phyloP scores from a whole-genome alignment of 805 yeast genomes.

The Peterozyma toletana region DNA sequence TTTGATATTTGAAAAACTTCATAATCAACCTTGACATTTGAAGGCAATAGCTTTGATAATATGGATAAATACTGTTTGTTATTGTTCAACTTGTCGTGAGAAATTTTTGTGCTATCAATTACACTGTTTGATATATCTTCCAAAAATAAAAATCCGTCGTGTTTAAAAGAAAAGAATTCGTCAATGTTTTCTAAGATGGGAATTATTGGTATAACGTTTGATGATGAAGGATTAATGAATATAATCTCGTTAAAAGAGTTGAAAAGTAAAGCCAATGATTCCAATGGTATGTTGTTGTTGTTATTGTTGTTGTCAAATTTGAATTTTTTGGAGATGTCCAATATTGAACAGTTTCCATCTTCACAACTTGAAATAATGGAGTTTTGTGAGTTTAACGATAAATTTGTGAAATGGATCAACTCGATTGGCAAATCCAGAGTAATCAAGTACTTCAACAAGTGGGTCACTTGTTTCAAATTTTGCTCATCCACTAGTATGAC shows the following conservation, averaged over 20 bases:
- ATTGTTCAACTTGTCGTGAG: constrained; percentile 2
- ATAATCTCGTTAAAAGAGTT: constrained; percentile 29
- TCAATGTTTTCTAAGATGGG: constrained; percentile 13
- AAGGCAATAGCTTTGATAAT: constrained; percentile 39
- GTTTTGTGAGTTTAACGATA: constrained; percentile 18
- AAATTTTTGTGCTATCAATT: constrained; percentile 41
- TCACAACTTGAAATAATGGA: constrained; percentile 18
- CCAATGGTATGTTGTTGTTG: constrained; percentile 26
- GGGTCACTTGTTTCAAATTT: too few relatives aligned
- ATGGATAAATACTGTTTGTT: constrained; percentile 30
- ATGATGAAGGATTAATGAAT: constrained; percentile 20
- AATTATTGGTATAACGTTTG: too few relatives aligned
- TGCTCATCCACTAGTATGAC: constrained; percentile 3
- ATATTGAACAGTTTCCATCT: constrained; percentile 7
- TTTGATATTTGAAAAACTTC: constrained; percentile 28
- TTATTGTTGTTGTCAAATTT: constrained; percentile 14
- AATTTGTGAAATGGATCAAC: constrained; percentile 15
- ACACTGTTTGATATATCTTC: constrained; percentile 27
- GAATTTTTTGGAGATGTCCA: constrained; percentile 6
- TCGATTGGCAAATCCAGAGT: constrained; percentile 15
- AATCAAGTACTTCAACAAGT: constrained; percentile 10
- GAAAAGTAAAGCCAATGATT: constrained; percentile 29
- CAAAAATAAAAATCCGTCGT: constrained; percentile 29
- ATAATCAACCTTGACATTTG: constrained; percentile 25
- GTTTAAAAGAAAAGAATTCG: constrained; percentile 32